These are phyloP conservation scores for Medakamo hakoo DNA, from an alignment of 139 green algal genomes.

Conservation along the genomic window DNA sequence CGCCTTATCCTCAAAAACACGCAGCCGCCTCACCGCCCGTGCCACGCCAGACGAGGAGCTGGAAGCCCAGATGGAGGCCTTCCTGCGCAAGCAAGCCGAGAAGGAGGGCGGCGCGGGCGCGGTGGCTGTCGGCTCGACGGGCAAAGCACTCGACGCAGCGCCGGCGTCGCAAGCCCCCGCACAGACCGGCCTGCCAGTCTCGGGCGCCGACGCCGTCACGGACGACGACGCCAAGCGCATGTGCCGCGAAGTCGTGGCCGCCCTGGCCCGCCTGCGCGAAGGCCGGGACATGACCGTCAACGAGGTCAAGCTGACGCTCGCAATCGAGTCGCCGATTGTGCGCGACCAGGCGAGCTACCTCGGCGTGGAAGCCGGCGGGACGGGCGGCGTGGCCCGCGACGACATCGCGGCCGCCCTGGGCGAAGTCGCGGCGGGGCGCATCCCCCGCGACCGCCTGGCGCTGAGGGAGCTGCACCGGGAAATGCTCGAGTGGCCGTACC, in stretches of 20 bases:
- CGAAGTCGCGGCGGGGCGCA: conserved; percentile 52
- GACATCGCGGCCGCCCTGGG: conserved; percentile 69
- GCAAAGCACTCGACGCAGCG: too few species aligned
- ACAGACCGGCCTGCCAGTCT: conserved; percentile 13
- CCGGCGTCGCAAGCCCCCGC: not conserved
- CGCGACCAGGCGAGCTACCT: conserved; percentile 25
- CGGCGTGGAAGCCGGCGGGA: conserved; percentile 39
- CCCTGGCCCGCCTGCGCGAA: conserved; percentile 44
- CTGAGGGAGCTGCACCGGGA: conserved; percentile 65
- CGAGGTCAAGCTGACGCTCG: conserved; percentile 60
- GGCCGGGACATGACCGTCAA: conserved; percentile 65
- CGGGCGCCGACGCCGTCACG: conserved; percentile 26
- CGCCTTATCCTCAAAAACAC: too few species aligned
- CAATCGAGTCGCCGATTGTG: conserved; percentile 61
- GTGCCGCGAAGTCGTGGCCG: conserved; percentile 50
- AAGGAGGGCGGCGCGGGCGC: conserved; percentile 42
- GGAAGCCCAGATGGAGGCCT: conserved; percentile 55
- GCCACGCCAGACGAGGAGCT: conserved; percentile 36
- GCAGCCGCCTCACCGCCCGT: not conserved
- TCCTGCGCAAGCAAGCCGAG: conserved; percentile 70
- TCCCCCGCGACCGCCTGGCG: conserved; percentile 70
- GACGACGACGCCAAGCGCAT: conserved; percentile 45
- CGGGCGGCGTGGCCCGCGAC: conserved; percentile 50
- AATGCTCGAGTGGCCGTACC: conserved; percentile 53
- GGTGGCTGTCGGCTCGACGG: not conserved